phyloP scores from a whole-genome alignment of 768 basidiomycete species.

The Cubamyces sp. region DNA sequence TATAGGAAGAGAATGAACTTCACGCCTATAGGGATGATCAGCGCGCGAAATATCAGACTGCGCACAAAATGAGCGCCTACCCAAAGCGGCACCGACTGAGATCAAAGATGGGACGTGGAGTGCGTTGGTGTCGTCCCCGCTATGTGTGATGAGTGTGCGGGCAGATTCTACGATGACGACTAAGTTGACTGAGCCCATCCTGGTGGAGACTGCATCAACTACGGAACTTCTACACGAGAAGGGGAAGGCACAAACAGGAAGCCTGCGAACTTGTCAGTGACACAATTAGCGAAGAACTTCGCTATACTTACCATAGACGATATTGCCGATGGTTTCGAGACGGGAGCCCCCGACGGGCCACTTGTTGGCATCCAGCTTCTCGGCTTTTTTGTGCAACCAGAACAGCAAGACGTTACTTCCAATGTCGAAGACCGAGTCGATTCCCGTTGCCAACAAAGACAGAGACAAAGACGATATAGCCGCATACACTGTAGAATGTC shows the following conservation, averaged over 20 bases:
- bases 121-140: constrained; percentile 53
- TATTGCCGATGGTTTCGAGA: constrained; percentile 88
- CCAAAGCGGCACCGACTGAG: constrained; percentile 81
- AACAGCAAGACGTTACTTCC: constrained; percentile 84
- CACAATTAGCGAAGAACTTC: too few relatives aligned
- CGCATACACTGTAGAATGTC: constrained; percentile 72
- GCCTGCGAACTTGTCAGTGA: constrained; percentile 5
- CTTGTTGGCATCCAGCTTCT: constrained; percentile 72
- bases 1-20: constrained; percentile 90
- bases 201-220: constrained; percentile 34
- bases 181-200: constrained; percentile 91
- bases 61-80: constrained; percentile 43
- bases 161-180: constrained; percentile 89
- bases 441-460: constrained; percentile 85
- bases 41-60: constrained; percentile 5
- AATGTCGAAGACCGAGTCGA: constrained; percentile 86
- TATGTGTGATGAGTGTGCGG: constrained; percentile 66
- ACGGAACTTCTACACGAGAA: background rate
- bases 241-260: constrained; percentile 12
- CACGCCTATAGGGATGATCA: constrained; percentile 53
- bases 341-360: constrained; percentile 95
- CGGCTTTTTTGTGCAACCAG: constrained; percentile 76
- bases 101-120: constrained; percentile 85
- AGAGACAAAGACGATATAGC: constrained; percentile 84
- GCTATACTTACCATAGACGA: constrained; percentile 67